phyloP scores from a whole-genome alignment of 179 eudicot species.

The Vitellaria paradoxa region DNA sequence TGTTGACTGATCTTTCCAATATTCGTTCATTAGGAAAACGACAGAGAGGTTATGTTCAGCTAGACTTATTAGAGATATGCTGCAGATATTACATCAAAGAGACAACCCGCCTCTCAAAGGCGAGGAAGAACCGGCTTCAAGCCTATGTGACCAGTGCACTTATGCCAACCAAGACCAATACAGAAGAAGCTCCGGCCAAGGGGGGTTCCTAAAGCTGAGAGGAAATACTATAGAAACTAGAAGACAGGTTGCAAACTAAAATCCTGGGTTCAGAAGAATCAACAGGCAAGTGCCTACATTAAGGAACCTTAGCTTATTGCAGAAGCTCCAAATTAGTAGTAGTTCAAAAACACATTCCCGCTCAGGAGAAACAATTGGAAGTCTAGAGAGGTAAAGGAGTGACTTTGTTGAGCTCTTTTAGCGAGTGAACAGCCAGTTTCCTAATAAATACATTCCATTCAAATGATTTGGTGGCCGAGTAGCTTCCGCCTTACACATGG shows the following conservation, averaged over 20 bases:
- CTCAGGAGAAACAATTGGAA: not conserved
- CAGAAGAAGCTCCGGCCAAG: too few relatives aligned
- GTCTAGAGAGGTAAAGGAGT: not conserved
- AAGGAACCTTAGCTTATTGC: not conserved
- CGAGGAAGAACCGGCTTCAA: too few relatives aligned
- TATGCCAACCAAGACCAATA: too few relatives aligned
- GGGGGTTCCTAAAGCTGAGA: too few relatives aligned
- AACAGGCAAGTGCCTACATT: not conserved
- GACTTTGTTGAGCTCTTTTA: not conserved
- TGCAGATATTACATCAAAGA: not conserved
- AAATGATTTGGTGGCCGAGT: not conserved
- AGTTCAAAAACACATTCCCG: not conserved
- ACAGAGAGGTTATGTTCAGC: not conserved
- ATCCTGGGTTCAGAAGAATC: not conserved
- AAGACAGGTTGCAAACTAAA: not conserved
- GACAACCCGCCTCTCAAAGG: too few relatives aligned
- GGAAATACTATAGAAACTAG: not conserved
- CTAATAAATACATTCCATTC: not conserved
- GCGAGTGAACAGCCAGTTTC: not conserved
- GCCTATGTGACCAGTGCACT: too few relatives aligned
- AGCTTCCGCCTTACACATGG: too few relatives aligned
- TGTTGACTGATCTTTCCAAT: not conserved
- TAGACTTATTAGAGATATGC: not conserved
- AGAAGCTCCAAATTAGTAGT: not conserved
- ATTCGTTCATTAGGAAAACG: not conserved